Percentiles rank a stretch among this genome's conserved stretches.
Conservation (phyloP, 139 green algal species). For the Chlamydomonas sphaeroides region DNA sequence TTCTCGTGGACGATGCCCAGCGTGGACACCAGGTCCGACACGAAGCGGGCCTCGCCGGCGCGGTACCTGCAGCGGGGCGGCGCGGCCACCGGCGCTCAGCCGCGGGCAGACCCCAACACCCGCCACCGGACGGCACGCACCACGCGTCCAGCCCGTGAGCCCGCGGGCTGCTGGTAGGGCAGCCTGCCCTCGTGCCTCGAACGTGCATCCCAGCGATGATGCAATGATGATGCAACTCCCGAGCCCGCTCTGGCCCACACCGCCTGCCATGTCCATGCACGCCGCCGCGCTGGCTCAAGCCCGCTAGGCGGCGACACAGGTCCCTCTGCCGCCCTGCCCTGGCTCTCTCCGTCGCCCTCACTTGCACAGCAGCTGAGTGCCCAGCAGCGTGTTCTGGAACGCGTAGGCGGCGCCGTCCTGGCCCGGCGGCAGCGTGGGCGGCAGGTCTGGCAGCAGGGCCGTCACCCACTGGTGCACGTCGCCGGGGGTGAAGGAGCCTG, state of each 20-base stretch:
- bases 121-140: too few relatives aligned
- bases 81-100: not conserved
- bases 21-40: slow-evolving; percentile 69
- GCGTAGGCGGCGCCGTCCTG: slow-evolving; percentile 38
- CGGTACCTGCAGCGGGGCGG: slow-evolving; percentile 49
- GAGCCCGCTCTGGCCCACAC: too few relatives aligned
- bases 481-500: slow-evolving; percentile 62
- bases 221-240: too few relatives aligned
- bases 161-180: too few relatives aligned
- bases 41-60: slow-evolving; percentile 64
- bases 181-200: too few relatives aligned
- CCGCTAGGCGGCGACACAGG: too few relatives aligned
- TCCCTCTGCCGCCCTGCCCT: too few relatives aligned
- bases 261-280: too few relatives aligned
- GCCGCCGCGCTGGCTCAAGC: too few relatives aligned
- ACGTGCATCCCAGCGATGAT: too few relatives aligned
- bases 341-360: not conserved
- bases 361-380: slow-evolving; percentile 51
- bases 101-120: too few relatives aligned
- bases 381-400: slow-evolving; percentile 66
- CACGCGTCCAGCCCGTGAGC: too few relatives aligned
- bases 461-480: slow-evolving; percentile 72
- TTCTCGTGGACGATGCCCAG: slow-evolving; percentile 72
- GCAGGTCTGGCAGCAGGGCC: slow-evolving; percentile 63
- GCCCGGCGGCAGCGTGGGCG: slow-evolving; percentile 23